Conservation (phyloP, 2,329 filamentous ascomycete genomes). For the Arthrobotrys sphaeroides region DNA sequence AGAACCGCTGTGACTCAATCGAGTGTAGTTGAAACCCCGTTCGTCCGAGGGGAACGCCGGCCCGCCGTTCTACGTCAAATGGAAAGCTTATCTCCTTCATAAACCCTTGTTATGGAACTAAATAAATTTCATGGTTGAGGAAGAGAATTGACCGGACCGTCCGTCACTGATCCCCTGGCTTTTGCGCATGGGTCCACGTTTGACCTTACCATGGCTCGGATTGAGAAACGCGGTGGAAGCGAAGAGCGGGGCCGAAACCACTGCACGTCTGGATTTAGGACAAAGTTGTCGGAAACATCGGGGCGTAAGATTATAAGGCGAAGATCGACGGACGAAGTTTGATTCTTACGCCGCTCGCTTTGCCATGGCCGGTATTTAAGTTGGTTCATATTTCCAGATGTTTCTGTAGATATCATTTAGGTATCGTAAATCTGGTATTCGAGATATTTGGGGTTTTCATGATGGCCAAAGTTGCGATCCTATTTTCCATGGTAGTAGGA, state of each 20-base stretch:
- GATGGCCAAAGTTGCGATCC: background rate
- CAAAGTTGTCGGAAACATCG: background rate
- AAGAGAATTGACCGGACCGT: background rate
- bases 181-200: background rate
- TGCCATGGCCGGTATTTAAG: too few species aligned
- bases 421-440: too few species aligned
- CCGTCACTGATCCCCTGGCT: background rate
- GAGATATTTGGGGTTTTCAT: background rate
- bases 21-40: background rate
- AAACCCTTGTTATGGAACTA: too few species aligned
- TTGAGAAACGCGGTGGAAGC: background rate
- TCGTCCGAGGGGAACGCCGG: conserved; percentile 25
- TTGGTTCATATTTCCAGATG: too few species aligned
- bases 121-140: too few species aligned
- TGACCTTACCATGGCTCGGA: conserved; percentile 1
- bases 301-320: too few species aligned
- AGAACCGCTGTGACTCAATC: too few species aligned
- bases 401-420: too few species aligned
- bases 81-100: background rate
- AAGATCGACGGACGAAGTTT: too few species aligned
- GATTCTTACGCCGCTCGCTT: too few species aligned
- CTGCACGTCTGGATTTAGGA: background rate
- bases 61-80: background rate
- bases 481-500: background rate
- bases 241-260: too few species aligned